Evolutionary conservation across 2,329 filamentous ascomycete genomes (phyloP).

Genomic region (Onygena corvina): DNA sequence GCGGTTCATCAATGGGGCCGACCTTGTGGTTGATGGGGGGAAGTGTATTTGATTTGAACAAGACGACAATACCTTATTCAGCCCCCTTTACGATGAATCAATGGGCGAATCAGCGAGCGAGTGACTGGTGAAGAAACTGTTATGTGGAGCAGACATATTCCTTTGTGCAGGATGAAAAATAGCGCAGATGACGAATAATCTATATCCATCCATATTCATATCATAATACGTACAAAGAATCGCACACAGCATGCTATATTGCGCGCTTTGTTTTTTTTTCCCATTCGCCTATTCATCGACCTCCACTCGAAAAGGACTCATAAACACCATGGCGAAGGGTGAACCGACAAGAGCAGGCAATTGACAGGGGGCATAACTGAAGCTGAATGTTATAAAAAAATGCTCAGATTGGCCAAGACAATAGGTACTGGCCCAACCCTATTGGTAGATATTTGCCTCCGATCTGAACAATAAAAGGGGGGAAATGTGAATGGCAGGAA

Average conservation of each 20-base stretch:
- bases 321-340: neutral
- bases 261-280: constrained; percentile 3
- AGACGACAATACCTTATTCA: no score
- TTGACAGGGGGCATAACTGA: neutral
- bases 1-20: constrained; percentile 59
- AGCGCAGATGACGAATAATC: neutral
- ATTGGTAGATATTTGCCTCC: neutral
- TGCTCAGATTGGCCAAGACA: neutral
- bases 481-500: neutral
- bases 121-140: no score
- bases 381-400: neutral
- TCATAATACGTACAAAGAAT: constrained; percentile 5
- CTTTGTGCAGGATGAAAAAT: neutral
- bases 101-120: neutral
- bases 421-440: neutral
- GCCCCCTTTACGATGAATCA: neutral
- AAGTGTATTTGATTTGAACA: constrained; percentile 27
- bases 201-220: constrained; percentile 6
- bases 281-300: neutral
- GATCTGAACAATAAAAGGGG: neutral
- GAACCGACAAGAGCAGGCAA: no score
- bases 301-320: no score
- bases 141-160: neutral
- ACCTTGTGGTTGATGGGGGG: constrained; percentile 53
- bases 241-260: neutral